These are phyloP conservation scores for Vigna radiata DNA, from an alignment of 306 rosid species.

Conservation along the genomic window DNA sequence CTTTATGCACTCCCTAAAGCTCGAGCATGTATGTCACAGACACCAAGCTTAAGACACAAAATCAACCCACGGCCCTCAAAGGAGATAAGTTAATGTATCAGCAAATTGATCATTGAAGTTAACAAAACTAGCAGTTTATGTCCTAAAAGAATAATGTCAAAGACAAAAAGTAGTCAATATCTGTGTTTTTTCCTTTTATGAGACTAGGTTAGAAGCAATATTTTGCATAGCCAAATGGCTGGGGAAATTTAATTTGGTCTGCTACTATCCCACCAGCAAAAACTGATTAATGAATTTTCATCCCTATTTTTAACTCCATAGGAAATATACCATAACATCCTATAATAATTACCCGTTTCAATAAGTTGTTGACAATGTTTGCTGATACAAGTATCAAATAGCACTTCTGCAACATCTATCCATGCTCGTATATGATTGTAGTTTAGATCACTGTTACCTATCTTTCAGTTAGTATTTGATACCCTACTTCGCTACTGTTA, in stretches of 20 bases:
- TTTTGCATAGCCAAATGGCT: no score
- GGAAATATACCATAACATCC: neutral
- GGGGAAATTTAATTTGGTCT: no score
- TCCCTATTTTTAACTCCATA: neutral
- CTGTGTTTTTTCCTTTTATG: neutral
- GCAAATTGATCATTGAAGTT: neutral
- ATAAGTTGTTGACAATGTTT: neutral
- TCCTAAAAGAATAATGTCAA: neutral
- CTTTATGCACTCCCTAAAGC: neutral
- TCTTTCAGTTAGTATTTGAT: neutral
- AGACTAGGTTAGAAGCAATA: constrained; percentile 9
- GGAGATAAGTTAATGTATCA: neutral
- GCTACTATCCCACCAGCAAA: no score
- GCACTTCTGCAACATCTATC: neutral
- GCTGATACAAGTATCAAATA: neutral
- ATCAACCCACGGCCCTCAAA: neutral
- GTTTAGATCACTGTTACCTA: neutral
- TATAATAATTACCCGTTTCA: neutral
- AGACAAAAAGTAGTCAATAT: neutral
- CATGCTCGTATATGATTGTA: neutral
- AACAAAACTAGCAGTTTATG: neutral
- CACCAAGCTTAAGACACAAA: neutral
- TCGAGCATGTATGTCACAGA: neutral
- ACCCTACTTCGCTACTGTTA: constrained; percentile 3
- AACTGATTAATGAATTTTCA: neutral